Evolutionary conservation across 495 filamentous ascomycete genomes (phyloP), one percentile per base, ranked within the genome.

Genomic region (Wilcoxina mikolae): DNA sequence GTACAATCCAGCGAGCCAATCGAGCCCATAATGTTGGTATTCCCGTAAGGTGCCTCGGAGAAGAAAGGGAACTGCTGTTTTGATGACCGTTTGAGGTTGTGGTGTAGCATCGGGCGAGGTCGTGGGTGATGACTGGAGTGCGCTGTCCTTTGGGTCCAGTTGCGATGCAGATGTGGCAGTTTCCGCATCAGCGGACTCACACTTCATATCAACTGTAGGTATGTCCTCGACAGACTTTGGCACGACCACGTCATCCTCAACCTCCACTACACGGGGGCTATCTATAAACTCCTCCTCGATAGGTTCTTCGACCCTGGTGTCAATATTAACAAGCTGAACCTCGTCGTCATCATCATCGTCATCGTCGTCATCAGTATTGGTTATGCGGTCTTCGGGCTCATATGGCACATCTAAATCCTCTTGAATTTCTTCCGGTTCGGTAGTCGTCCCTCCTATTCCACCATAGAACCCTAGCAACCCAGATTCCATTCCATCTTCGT

Each of bases 1-100:
- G 68, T 99, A 94, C 3, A 96, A 76, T 0, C 83, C 81, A 4
- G 88, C 87, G 39, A 99, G 82, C 93, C 93, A 99, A 63, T 99
- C 93, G 12, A 99, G 72, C 9, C 93, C 93, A 66, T 83, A 84
- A 61, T 96, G 93, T 57, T 99, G 93, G 62, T 99, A 99, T 68
- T 95, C 88, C 68, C 93, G 85, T 15, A 99, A 73, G 1, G 80
- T 94, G 12, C 93, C 93, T 57, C 93, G 80, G 1, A 99, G 72
- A n/a, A 96, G 74, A 55, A 85, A 85, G 0, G 91, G 90, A 50
- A 95, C 76, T 3, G 84, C 81, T 0, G 85, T 94, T 59, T 80
- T 82, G 70, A 56, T 71, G 28, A 67, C 64, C n/a, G 56, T 49
- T 25, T 59, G 58, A 47, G 63, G 62, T 20, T 65, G 62, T 5